Conservation (phyloP, 177 flowering plant genomes). For the Viscum album region DNA sequence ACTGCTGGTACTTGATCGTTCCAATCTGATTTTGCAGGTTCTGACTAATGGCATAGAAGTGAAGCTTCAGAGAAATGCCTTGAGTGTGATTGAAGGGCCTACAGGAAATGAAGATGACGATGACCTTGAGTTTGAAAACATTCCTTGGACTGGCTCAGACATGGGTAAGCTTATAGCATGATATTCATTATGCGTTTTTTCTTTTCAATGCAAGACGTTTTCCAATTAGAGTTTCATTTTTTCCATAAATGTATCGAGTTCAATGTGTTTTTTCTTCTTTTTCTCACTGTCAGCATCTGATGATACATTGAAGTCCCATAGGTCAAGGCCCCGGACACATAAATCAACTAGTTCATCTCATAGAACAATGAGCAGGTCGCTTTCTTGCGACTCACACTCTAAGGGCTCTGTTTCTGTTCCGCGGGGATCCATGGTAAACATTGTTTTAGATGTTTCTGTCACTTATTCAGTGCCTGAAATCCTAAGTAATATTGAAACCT, state of each 20-base stretch:
- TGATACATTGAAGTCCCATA: slow-evolving; percentile 68
- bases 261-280: too few species aligned
- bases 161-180: slow-evolving; percentile 32
- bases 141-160: slow-evolving; percentile 66
- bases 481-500: too few species aligned
- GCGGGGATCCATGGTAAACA: slow-evolving; percentile 39
- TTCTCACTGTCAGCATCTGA: slow-evolving; percentile 59
- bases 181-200: neutral
- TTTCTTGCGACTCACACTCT: slow-evolving; percentile 72
- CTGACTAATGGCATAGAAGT: slow-evolving; percentile 89
- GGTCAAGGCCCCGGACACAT: slow-evolving; percentile 55
- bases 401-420: slow-evolving; percentile 53
- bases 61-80: slow-evolving; percentile 91
- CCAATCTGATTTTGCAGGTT: slow-evolving; percentile 32
- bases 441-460: neutral
- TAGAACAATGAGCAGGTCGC: slow-evolving; percentile 54
- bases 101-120: slow-evolving; percentile 85
- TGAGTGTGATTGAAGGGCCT: slow-evolving; percentile 84
- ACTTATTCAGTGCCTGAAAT: too few species aligned
- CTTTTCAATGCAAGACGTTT: neutral
- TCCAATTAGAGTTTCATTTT: neutral
- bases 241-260: too few species aligned
- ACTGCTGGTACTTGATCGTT: too few species aligned
- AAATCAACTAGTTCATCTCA: slow-evolving; percentile 56
- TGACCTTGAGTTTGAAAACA: slow-evolving; percentile 65